Conservation (phyloP, 2,329 filamentous ascomycete genomes). For the Fusarium staphyleae region DNA sequence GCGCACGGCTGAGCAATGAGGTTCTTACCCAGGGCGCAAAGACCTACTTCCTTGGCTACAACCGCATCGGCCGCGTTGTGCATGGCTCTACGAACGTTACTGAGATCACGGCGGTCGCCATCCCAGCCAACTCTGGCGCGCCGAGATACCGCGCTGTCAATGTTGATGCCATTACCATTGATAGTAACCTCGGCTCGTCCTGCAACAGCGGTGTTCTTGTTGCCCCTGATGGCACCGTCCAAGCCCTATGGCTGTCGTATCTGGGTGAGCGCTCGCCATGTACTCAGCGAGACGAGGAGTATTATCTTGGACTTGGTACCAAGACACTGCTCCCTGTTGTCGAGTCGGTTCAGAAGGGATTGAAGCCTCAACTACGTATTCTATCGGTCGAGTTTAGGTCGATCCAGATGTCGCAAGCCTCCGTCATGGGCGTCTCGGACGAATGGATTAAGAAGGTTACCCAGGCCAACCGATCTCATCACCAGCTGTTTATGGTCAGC, state of each 20-base stretch:
- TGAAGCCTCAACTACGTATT: slow-evolving; percentile 83
- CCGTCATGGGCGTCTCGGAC: slow-evolving; percentile 95
- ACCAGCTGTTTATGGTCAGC: slow-evolving; percentile 98
- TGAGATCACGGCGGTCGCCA: slow-evolving; percentile 95
- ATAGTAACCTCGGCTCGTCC: slow-evolving; percentile 88
- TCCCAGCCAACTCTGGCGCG: slow-evolving; percentile 90
- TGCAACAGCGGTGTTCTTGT: slow-evolving; percentile 95
- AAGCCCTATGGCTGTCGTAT: slow-evolving; percentile 96
- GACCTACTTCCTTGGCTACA: slow-evolving; percentile 98
- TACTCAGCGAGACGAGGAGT: slow-evolving; percentile 90
- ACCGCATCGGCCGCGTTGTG: slow-evolving; percentile 91
- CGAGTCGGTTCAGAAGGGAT: slow-evolving; percentile 80
- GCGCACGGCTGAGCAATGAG: slow-evolving; percentile 80
- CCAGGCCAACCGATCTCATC: slow-evolving; percentile 85
- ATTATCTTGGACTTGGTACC: slow-evolving; percentile 90
- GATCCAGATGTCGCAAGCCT: slow-evolving; percentile 95
- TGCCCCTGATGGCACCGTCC: slow-evolving; percentile 87
- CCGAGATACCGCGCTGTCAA: slow-evolving; percentile 95
- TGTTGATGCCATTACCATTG: slow-evolving; percentile 94
- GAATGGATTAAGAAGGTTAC: slow-evolving; percentile 95
- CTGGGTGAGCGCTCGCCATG: slow-evolving; percentile 84
- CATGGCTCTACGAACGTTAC: slow-evolving; percentile 94
- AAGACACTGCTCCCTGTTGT: slow-evolving; percentile 90
- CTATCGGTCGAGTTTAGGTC: slow-evolving; percentile 93
- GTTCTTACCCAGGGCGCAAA: slow-evolving; percentile 91